These are phyloP conservation scores for Pseudognaphalium luteoalbum DNA, from an alignment of 129 eudicot genomes.

Conservation along the genomic window DNA sequence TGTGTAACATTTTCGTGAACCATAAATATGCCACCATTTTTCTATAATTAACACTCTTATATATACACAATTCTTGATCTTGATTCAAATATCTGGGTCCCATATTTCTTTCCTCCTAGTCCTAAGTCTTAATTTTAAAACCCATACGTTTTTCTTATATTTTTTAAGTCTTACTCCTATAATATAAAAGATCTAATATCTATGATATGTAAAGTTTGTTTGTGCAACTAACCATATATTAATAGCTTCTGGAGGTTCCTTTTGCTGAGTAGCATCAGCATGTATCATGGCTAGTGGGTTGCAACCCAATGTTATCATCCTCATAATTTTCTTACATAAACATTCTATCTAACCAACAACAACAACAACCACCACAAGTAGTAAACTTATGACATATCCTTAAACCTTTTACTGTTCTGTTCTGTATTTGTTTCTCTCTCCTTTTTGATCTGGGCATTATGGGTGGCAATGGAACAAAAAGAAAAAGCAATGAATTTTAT, in stretches of 20 bases:
- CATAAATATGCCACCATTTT: neutral
- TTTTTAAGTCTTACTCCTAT: neutral
- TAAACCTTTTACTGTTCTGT: conserved; percentile 14
- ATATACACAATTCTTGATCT: conserved; percentile 6
- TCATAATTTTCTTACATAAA: neutral
- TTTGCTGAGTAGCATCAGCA: conserved; percentile 22
- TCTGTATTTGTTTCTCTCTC: neutral
- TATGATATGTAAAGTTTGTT: neutral
- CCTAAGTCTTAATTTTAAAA: neutral
- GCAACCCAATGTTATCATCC: neutral
- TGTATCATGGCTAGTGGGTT: conserved; percentile 7
- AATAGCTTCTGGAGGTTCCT: conserved; percentile 29
- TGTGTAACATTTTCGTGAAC: conserved; percentile 15
- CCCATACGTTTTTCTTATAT: too few species aligned
- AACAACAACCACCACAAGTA: conserved; percentile 2
- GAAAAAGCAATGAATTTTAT: conserved; percentile 48
- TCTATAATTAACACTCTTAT: neutral
- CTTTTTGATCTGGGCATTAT: conserved; percentile 29
- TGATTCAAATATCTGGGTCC: conserved; percentile 17
- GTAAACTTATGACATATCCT: neutral
- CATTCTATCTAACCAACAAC: neutral
- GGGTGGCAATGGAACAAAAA: conserved; percentile 45
- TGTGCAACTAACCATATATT: neutral
- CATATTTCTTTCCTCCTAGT: conserved; percentile 14
- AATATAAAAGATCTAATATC: neutral